These are phyloP conservation scores for Leccinum solheimii DNA, from an alignment of 1,284 basidiomycete genomes.

Conservation along the genomic window DNA sequence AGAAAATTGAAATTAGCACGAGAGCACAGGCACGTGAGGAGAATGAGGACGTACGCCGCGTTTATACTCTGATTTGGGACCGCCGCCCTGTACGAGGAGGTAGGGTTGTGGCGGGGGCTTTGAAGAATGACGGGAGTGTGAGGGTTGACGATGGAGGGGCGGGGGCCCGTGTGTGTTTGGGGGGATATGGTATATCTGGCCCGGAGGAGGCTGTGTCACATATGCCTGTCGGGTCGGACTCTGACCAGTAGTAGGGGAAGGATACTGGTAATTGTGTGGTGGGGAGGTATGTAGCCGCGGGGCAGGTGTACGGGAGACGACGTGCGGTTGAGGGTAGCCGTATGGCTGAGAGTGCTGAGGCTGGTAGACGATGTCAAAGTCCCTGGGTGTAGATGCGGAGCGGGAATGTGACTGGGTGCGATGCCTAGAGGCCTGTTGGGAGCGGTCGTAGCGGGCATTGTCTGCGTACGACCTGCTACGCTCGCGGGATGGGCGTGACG, in stretches of 20 bases:
- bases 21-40: slow-evolving; percentile 13
- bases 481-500: slow-evolving; percentile 27
- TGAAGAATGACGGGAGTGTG: slow-evolving; percentile 26
- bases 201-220: slow-evolving; percentile 30
- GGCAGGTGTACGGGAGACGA: slow-evolving; percentile 14
- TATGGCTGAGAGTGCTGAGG: slow-evolving; percentile 22
- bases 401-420: slow-evolving; percentile 32
- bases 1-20: slow-evolving; percentile 17
- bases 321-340: slow-evolving; percentile 20
- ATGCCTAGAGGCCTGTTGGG: slow-evolving; percentile 13
- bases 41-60: slow-evolving; percentile 30
- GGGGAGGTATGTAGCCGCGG: slow-evolving; percentile 25
- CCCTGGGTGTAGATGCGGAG: slow-evolving; percentile 16
- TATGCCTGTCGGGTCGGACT: slow-evolving; percentile 23
- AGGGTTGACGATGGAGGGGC: slow-evolving; percentile 16
- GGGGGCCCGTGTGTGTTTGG: slow-evolving; percentile 9
- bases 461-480: slow-evolving; percentile 30
- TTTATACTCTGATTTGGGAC: slow-evolving; percentile 35
- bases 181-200: slow-evolving; percentile 28
- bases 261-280: slow-evolving; percentile 23
- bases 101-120: slow-evolving; percentile 30
- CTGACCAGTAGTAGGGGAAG: slow-evolving; percentile 12
- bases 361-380: slow-evolving; percentile 21
- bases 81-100: slow-evolving; percentile 28
- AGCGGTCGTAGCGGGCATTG: slow-evolving; percentile 23